phyloP scores from a whole-genome alignment of 768 basidiomycete species.

The Botryobasidium botryosum region DNA sequence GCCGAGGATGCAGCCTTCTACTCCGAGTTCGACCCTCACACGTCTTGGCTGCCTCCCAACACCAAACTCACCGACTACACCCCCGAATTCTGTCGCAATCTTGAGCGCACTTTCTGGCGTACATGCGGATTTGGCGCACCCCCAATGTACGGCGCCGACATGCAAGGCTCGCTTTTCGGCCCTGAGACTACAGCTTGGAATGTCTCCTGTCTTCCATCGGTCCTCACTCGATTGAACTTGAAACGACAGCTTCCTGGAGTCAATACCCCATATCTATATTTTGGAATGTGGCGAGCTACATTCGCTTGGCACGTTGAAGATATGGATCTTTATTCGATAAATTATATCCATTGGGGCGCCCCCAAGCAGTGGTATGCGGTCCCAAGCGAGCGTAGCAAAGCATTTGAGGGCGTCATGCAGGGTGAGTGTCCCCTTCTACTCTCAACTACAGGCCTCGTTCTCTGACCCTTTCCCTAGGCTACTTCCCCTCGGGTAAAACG shows the following conservation, averaged over 20 bases:
- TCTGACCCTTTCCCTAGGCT: constrained; percentile 30
- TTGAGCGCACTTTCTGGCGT: constrained; percentile 87
- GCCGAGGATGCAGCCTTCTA: constrained; percentile 39
- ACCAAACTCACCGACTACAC: constrained; percentile 69
- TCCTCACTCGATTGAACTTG: constrained; percentile 57
- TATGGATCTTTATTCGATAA: constrained; percentile 98
- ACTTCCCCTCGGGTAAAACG: constrained; percentile 76
- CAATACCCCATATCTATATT: constrained; percentile 94
- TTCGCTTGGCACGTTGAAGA: constrained; percentile 99
- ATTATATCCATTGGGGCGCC: constrained; percentile 96
- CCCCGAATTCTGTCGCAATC: constrained; percentile 65
- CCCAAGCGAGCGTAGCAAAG: constrained; percentile 65
- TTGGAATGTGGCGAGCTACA: constrained; percentile 98
- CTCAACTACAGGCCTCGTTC: constrained; percentile 5
- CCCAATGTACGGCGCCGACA: constrained; percentile 98
- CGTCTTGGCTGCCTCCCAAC: constrained; percentile 64
- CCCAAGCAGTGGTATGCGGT: constrained; percentile 93
- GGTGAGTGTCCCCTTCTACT: constrained; percentile 29
- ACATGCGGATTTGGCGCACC: constrained; percentile 75
- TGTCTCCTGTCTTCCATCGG: constrained; percentile 78
- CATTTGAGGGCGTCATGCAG: constrained; percentile 81
- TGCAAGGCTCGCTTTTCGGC: constrained; percentile 53
- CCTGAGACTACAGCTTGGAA: constrained; percentile 79
- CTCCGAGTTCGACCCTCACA: constrained; percentile 48
- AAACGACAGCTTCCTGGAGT: constrained; percentile 76